phyloP scores from a whole-genome alignment of 345 rosid species.

The Eucalyptus tenuipes region DNA sequence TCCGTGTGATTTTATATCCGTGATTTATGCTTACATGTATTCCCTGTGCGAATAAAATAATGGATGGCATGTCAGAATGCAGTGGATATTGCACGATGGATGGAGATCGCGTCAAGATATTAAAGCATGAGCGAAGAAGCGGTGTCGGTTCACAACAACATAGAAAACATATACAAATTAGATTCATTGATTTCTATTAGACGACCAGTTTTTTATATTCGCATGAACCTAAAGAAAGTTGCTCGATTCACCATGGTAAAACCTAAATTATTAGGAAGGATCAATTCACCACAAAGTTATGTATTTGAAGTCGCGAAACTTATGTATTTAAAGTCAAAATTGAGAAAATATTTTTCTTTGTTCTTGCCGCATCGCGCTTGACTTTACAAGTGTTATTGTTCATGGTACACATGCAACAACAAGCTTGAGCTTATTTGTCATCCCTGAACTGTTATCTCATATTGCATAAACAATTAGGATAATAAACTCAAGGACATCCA shows the following conservation, averaged over 20 bases:
- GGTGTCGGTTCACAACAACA: background rate
- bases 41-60: background rate
- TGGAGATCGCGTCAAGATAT: background rate
- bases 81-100: background rate
- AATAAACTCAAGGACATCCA: background rate
- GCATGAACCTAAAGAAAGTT: background rate
- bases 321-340: background rate
- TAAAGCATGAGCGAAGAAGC: background rate
- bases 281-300: background rate
- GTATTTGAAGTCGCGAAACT: background rate
- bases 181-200: too few species aligned
- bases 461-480: background rate
- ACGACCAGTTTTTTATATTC: background rate
- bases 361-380: background rate
- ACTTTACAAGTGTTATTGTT: background rate
- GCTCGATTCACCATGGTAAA: background rate
- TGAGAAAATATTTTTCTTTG: background rate
- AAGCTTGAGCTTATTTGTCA: background rate
- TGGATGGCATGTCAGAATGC: background rate
- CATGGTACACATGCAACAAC: background rate
- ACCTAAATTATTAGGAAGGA: background rate
- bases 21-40: background rate
- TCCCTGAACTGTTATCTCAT: background rate
- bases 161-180: background rate
- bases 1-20: background rate